Percentiles rank a stretch among this genome's conserved stretches.
Evolutionary conservation across 805 yeast genomes (phyloP).

Genomic region (Metschnikowia proteae): DNA sequence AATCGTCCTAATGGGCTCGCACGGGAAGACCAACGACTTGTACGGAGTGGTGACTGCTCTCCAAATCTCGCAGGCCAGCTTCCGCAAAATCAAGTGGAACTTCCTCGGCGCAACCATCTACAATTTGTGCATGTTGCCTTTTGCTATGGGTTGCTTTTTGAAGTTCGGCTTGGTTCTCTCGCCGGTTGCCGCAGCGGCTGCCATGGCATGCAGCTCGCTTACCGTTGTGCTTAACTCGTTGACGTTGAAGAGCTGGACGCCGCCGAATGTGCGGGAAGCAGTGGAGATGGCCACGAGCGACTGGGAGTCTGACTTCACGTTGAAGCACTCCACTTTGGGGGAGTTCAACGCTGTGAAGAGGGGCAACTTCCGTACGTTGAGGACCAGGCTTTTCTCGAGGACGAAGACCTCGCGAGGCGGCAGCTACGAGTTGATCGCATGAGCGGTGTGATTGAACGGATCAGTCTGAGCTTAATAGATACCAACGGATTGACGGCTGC

Average conservation of each 20-base stretch:
- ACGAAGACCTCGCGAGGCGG: neutral
- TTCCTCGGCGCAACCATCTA: constrained; percentile 85
- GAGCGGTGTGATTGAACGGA: too few relatives aligned
- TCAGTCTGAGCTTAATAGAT: too few relatives aligned
- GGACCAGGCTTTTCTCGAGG: neutral
- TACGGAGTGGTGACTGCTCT: constrained; percentile 56
- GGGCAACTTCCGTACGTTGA: neutral
- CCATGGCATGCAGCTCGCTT: constrained; percentile 91
- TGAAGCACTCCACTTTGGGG: constrained; percentile 11
- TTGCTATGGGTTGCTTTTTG: constrained; percentile 86
- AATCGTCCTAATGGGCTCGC: constrained; percentile 60
- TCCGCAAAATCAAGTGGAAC: constrained; percentile 71
- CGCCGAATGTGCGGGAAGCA: constrained; percentile 20
- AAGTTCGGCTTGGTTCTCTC: constrained; percentile 76
- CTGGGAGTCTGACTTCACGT: constrained; percentile 13
- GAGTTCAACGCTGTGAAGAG: constrained; percentile 13
- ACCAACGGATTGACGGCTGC: too few relatives aligned
- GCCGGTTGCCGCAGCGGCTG: constrained; percentile 85
- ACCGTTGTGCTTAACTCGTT: constrained; percentile 84
- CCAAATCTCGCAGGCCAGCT: constrained; percentile 67
- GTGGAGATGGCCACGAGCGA: neutral
- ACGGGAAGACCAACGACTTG: constrained; percentile 29
- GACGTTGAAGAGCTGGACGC: constrained; percentile 61
- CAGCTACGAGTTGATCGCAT: neutral
- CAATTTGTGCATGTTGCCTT: constrained; percentile 80